Base-by-base conservation (phyloP, 768 basidiomycete species). In the Lanmaoa pseudosensibilis region DNA sequence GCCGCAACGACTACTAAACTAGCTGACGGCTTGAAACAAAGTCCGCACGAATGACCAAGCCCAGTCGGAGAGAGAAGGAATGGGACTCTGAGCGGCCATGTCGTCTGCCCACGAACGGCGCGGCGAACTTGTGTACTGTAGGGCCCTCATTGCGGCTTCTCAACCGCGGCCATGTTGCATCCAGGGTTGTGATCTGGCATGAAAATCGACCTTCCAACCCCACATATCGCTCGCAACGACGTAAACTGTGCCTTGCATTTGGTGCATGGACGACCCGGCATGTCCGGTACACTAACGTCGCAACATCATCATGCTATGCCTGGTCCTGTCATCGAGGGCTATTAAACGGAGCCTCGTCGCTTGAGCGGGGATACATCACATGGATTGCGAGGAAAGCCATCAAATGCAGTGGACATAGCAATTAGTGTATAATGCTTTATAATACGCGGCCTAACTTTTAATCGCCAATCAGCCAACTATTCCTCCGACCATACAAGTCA, bases 321-420 rank as follows among this genome's bases (percentile, higher is more conserved):
- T 18, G 10, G 23, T n/a, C 33, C 23, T 41, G n/a, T n/a, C 48
- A 32, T 15, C 30, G 43, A 37, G 12, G 51, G 30, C 0, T 15
- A 54, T 46, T n/a, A 25, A 50, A 25, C n/a, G 48, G 56, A 46
- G 9, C 27, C n/a, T 12, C 48, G 51, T 25, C 36, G 36, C 7
- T 59, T 62, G 70, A 71, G 70, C 40, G 65, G 70, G 71, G 71
- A 71, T 72, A 46, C 49, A 40, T 60, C 48, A 52, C 18, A 54
- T 72, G 49, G 44, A 71, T 72, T 70, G 59, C 58, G 10, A 50
- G 2, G 11, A 38, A 55, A 47, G 53, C 32, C 36, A 54, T 47
- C 57, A 52, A 59, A 62, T 64, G 63, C 60, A 49, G 54, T 66
- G 53, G 53, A 65, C 56, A 70, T 43, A 59, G 56, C 53, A 32